A percentile compares a stretch with the other conserved stretches of the same genome.
These are phyloP conservation scores for Penicillium simplicissimum DNA, from an alignment of 495 filamentous ascomycete genomes.

Conservation along the genomic window DNA sequence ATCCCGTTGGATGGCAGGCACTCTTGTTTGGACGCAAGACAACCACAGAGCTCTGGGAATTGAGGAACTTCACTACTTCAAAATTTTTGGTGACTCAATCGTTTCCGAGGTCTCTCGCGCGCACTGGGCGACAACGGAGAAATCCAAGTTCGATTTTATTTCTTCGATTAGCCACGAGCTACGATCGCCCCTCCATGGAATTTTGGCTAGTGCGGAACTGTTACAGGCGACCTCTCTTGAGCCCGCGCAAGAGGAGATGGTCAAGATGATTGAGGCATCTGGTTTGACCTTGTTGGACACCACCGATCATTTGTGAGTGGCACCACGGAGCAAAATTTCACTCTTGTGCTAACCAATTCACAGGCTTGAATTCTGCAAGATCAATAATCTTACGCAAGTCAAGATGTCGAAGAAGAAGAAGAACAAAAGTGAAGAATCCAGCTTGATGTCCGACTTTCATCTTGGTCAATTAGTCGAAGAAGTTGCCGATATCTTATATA, in stretches of 20 bases:
- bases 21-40: conserved; percentile 56
- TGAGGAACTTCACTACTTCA: conserved; percentile 56
- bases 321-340: too few species aligned
- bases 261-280: conserved; percentile 65
- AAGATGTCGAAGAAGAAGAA: conserved; percentile 12
- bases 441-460: conserved; percentile 38
- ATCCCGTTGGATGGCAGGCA: conserved; percentile 63
- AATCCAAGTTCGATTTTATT: conserved; percentile 68
- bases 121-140: conserved; percentile 49
- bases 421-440: conserved; percentile 10
- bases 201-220: conserved; percentile 65
- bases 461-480: conserved; percentile 57
- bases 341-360: conserved; percentile 1
- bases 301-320: conserved; percentile 57
- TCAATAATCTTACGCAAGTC: conserved; percentile 41
- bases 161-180: conserved; percentile 74
- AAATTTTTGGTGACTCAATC: conserved; percentile 60
- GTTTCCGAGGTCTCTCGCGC: conserved; percentile 61
- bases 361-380: conserved; percentile 57
- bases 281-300: conserved; percentile 69
- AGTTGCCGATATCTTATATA: conserved; percentile 58
- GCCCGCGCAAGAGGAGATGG: conserved; percentile 54
- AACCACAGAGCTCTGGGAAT: conserved; percentile 39
- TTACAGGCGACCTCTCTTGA: conserved; percentile 56
- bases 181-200: conserved; percentile 69